A percentile compares a stretch with the other conserved stretches of the same genome.
Conservation (phyloP, 2,329 filamentous ascomycete genomes). For the Cladosporium phlei region DNA sequence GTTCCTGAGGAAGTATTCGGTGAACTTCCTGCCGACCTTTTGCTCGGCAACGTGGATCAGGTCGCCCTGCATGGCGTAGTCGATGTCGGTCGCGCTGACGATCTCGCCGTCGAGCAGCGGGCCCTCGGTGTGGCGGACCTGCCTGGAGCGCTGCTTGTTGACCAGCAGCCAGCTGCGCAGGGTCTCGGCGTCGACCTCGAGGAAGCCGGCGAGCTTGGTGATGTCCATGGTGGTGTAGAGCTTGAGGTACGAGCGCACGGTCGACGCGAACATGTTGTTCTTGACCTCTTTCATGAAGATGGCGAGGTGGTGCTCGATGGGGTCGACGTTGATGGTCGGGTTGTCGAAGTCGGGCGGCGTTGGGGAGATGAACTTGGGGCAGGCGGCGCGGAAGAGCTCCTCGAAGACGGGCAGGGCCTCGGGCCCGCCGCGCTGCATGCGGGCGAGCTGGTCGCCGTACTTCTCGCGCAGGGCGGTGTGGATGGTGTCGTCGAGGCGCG, state of each 20-base stretch:
- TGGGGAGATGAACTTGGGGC: slow-evolving; percentile 98
- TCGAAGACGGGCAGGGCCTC: slow-evolving; percentile 95
- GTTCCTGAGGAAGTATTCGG: slow-evolving; percentile 99
- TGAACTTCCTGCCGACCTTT: slow-evolving; percentile 93
- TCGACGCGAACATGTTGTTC: slow-evolving; percentile 97
- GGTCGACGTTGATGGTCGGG: slow-evolving; percentile 91
- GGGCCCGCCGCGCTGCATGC: slow-evolving; percentile 91
- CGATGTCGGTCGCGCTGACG: slow-evolving; percentile 88
- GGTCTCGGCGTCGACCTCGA: slow-evolving; percentile 95
- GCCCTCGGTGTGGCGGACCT: slow-evolving; percentile 88
- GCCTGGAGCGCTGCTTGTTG: slow-evolving; percentile 97
- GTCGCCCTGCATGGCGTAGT: slow-evolving; percentile 95
- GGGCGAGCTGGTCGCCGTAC: slow-evolving; percentile 96
- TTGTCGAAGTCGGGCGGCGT: slow-evolving; percentile 97
- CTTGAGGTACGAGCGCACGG: slow-evolving; percentile 96
- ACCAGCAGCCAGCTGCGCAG: slow-evolving; percentile 89
- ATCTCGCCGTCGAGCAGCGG: slow-evolving; percentile 87
- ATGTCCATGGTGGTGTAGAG: slow-evolving; percentile 99
- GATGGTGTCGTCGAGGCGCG: slow-evolving; percentile 95
- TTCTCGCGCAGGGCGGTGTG: slow-evolving; percentile 97
- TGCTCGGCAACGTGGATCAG: slow-evolving; percentile 98
- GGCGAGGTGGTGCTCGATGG: slow-evolving; percentile 90
- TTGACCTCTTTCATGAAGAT: slow-evolving; percentile 99
- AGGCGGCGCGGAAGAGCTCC: slow-evolving; percentile 95
- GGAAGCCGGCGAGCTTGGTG: slow-evolving; percentile 94